Evolutionary conservation across 495 filamentous ascomycete species (phyloP), one percentile per base, ranked within the genome.

Genomic region (Talaromyces wortmannii): DNA sequence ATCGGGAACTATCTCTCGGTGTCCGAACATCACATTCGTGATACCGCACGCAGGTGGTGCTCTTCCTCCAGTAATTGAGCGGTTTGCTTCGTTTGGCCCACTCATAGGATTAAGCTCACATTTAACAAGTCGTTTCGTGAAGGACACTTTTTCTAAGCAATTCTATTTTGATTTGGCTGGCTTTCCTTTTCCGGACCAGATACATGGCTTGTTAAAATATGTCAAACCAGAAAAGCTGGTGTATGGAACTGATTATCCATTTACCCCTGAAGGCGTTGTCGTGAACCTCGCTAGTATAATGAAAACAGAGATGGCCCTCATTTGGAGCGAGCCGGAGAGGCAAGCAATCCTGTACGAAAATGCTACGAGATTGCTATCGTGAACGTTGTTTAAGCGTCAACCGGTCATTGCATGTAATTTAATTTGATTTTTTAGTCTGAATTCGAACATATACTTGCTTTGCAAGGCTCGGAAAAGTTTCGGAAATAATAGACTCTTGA

Each of bases 111-210:
- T 30, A 4, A 58, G 45, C 5, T 13, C 53, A 6, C 50, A 53
- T 11, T 36, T 65, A 8, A 62, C 57, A 0, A 50, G 49, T 5
- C 52, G 64, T 4, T 44, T 55, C 2, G 56, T 69, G 3, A 67
- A 63, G 48, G 54, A 63, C 32, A 49, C 66, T 6, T 50, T 81
- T 10, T 53, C 57, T 43, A 57, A 58, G 17, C 70, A 70, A 7
- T 77, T 73, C 50, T 82, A 67, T 59, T 75, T 80, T 48, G 79
- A 82, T 59, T 57, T 83, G 17, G 79, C 79, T 1, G 79, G 79
- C 0, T 65, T 77, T 12, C 65, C 71, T 6, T 75, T 80, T 55
- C 78, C 76, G 15, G 65, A 72, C 58, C 67, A 71, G 57, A 68
- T 76, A 16, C 59, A 72, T 46, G 69, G 67, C 4, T 40, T 70